phyloP scores from a whole-genome alignment of 352 stramenopile genomes.

The Paralagenidium karlingii region DNA sequence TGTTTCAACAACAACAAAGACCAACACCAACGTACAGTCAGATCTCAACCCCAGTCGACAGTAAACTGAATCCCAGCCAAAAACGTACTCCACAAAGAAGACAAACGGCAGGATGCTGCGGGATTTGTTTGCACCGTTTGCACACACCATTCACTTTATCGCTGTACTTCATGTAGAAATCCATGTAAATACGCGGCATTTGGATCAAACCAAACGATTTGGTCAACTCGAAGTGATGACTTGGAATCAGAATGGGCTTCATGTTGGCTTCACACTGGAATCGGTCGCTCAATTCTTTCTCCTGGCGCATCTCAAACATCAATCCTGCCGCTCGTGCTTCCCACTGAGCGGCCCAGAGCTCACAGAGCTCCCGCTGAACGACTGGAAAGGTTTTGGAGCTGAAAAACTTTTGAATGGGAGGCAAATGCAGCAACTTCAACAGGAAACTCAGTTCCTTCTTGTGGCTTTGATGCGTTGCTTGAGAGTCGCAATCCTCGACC shows the following conservation, averaged over 20 bases:
- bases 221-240: too few species aligned
- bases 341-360: slow-evolving; percentile 60
- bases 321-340: slow-evolving; percentile 43
- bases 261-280: too few species aligned
- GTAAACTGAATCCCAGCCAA: too few species aligned
- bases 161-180: slow-evolving; percentile 72
- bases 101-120: slow-evolving; percentile 61
- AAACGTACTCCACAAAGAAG: slow-evolving; percentile 65
- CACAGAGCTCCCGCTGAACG: slow-evolving; percentile 40
- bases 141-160: slow-evolving; percentile 44
- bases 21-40: not conserved
- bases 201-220: too few species aligned
- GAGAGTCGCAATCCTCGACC: not conserved
- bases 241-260: too few species aligned
- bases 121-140: slow-evolving; percentile 34
- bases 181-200: slow-evolving; percentile 66
- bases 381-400: slow-evolving; percentile 38
- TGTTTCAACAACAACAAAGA: not conserved
- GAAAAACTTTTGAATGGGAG: slow-evolving; percentile 57
- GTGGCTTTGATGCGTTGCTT: too few species aligned
- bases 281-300: too few species aligned
- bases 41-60: too few species aligned
- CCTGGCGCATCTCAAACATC: too few species aligned
- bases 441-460: not conserved
- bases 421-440: slow-evolving; percentile 27